Evolutionary conservation across 2,329 filamentous ascomycete species (phyloP).

Genomic region (Pestalotiopsis sp.): DNA sequence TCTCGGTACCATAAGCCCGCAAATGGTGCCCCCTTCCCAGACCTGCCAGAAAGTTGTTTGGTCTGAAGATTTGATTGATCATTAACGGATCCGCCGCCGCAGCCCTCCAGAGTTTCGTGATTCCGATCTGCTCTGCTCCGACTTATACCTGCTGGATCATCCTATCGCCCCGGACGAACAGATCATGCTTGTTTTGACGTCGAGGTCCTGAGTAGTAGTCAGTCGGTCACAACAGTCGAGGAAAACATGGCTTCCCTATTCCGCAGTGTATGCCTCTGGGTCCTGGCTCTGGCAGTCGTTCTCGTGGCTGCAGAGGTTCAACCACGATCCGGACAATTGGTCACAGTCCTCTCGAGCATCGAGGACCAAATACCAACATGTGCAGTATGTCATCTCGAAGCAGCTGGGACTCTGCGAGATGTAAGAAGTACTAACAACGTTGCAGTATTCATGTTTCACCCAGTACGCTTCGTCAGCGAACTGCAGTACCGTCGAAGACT

Average conservation of each 20-base stretch:
- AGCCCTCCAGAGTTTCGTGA: neutral
- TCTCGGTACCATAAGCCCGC: neutral
- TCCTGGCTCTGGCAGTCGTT: neutral
- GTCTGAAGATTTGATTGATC: neutral
- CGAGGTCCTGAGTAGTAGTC: neutral
- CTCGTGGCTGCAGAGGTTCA: constrained; percentile 1
- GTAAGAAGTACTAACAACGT: neutral
- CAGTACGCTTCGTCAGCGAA: neutral
- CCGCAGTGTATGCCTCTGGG: neutral
- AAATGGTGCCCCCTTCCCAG: neutral
- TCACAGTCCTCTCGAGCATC: neutral
- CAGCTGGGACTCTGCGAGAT: neutral
- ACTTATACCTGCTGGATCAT: neutral
- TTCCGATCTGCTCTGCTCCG: neutral
- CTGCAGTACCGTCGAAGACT: constrained; percentile 12
- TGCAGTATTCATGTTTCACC: constrained; percentile 14
- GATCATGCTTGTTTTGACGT: neutral
- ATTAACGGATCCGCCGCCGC: neutral
- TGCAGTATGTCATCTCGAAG: neutral
- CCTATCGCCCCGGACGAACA: neutral
- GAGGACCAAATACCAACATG: neutral
- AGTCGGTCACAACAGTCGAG: constrained; percentile 2
- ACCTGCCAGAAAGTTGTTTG: neutral
- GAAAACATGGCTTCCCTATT: neutral
- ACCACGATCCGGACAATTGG: neutral